These are phyloP conservation scores for Rubia balearica DNA, from an alignment of 305 asterid species.

Conservation along the genomic window DNA sequence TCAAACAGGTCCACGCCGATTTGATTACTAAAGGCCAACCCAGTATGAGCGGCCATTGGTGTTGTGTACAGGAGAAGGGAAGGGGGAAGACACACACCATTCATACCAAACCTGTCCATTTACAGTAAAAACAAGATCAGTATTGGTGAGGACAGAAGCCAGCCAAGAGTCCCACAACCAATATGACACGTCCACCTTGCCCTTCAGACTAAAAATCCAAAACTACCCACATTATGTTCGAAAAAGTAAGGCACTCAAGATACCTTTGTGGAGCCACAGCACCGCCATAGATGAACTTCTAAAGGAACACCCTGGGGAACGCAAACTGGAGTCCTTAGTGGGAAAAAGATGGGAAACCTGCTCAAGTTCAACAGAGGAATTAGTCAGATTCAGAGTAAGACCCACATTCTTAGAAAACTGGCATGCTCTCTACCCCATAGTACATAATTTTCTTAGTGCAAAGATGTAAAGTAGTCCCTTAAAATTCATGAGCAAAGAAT, in stretches of 20 bases:
- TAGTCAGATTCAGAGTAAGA: constrained; percentile 11
- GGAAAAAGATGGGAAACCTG: constrained; percentile 98
- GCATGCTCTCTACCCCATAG: neutral
- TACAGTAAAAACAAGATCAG: constrained; percentile 8
- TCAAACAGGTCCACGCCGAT: neutral
- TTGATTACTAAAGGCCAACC: constrained; percentile 63
- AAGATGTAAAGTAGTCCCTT: too few species aligned
- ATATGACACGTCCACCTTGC: neutral
- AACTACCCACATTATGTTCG: too few species aligned
- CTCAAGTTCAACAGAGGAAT: constrained; percentile 12
- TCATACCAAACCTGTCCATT: constrained; percentile 89
- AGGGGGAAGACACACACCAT: constrained; percentile 83
- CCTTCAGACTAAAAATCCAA: too few species aligned
- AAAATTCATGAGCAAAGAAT: neutral
- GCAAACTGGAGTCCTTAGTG: constrained; percentile 74
- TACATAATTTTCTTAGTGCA: neutral
- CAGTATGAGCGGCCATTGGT: constrained; percentile 92
- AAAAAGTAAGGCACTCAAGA: neutral
- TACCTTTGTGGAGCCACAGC: constrained; percentile 92
- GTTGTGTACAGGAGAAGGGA: constrained; percentile 78
- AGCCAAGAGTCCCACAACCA: neutral
- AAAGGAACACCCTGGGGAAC: constrained; percentile 58
- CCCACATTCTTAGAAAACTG: neutral
- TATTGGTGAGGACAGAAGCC: neutral
- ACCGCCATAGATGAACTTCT: constrained; percentile 90